Percentiles rank a stretch among this genome's conserved stretches.
These are phyloP conservation scores for Austroboletus olivaceoglutinosus DNA, from an alignment of 1,284 basidiomycete genomes.

Conservation along the genomic window DNA sequence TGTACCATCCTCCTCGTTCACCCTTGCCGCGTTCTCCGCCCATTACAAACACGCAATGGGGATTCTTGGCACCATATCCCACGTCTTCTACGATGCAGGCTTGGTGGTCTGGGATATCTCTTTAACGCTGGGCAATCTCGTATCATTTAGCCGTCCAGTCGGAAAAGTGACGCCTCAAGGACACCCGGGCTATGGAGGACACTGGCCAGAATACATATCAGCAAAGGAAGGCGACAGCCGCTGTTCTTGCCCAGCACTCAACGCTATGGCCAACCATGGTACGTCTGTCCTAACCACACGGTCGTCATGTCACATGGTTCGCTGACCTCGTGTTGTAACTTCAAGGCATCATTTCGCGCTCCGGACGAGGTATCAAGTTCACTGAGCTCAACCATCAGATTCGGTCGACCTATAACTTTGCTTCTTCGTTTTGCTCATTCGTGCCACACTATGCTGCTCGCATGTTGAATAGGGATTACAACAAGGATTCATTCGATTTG, in stretches of 20 bases:
- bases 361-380: conserved; percentile 67
- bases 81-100: conserved; percentile 31
- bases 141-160: conserved; percentile 47
- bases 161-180: conserved; percentile 58
- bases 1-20: background rate
- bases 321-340: background rate
- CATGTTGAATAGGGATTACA: conserved; percentile 55
- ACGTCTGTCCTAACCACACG: conserved; percentile 18
- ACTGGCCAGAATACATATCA: conserved; percentile 65
- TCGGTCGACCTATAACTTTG: conserved; percentile 64
- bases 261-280: conserved; percentile 77
- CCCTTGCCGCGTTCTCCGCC: background rate
- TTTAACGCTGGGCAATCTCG: conserved; percentile 53
- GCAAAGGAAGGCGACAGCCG: conserved; percentile 63
- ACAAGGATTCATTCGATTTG: conserved; percentile 59
- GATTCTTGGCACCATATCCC: conserved; percentile 27
- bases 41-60: conserved; percentile 11
- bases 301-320: too few relatives aligned
- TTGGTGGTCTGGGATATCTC: conserved; percentile 53
- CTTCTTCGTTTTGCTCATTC: conserved; percentile 62
- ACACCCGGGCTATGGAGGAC: conserved; percentile 56
- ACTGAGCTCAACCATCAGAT: conserved; percentile 49
- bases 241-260: conserved; percentile 67
- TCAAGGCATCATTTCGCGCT: conserved; percentile 64
- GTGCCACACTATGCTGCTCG: conserved; percentile 58